Evolutionary conservation across 202 grass and related monocot genomes (phyloP).

Genomic region (Alloteropsis angusta): DNA sequence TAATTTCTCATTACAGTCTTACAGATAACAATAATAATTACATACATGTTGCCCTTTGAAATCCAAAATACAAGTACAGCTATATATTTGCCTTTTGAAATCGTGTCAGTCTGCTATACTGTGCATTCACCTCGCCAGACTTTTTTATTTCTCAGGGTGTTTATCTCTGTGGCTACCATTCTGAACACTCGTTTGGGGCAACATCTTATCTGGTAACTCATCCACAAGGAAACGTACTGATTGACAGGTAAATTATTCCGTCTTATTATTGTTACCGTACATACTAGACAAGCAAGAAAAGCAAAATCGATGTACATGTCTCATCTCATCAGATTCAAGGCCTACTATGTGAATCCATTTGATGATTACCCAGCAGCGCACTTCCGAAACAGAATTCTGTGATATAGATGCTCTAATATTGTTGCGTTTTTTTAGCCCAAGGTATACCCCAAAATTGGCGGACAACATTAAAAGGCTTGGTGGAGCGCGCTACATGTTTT

Average conservation of each 20-base stretch:
- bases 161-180: conserved; percentile 86
- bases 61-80: background rate
- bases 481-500: conserved; percentile 73
- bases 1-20: background rate
- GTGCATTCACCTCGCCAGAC: background rate
- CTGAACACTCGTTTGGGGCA: conserved; percentile 54
- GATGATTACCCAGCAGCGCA: background rate
- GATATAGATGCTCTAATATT: background rate
- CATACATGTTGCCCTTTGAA: background rate
- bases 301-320: background rate
- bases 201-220: conserved; percentile 72
- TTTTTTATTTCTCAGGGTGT: conserved; percentile 45
- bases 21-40: too few relatives aligned
- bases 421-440: conserved; percentile 45
- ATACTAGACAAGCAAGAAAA: background rate
- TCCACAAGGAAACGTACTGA: conserved; percentile 77
- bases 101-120: background rate
- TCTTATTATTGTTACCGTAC: too few relatives aligned
- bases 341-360: background rate
- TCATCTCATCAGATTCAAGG: background rate
- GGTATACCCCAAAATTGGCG: conserved; percentile 51
- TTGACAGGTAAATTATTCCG: conserved; percentile 52
- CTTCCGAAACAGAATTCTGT: background rate
- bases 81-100: background rate
- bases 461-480: conserved; percentile 59